These are phyloP conservation scores for Phytophthora cactorum DNA, from an alignment of 352 stramenopile species.

Conservation along the genomic window DNA sequence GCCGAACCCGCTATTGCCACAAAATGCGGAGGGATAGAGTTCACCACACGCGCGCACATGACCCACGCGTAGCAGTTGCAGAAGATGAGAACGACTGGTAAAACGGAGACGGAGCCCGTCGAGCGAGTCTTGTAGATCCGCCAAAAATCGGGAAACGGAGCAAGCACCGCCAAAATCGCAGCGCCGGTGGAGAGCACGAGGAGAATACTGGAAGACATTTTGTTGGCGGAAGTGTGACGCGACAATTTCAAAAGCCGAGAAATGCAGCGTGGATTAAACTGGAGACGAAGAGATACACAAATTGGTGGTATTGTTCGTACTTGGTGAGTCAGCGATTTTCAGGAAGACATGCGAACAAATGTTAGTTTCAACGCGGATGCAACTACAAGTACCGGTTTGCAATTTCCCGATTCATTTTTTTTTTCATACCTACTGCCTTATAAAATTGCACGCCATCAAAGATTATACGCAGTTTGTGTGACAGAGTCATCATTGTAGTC, in stretches of 20 bases:
- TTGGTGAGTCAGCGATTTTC: not conserved
- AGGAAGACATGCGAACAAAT: not conserved
- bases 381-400: too few relatives aligned
- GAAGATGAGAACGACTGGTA: conserved; percentile 57
- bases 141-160: conserved; percentile 52
- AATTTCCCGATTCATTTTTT: too few relatives aligned
- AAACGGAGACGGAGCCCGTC: conserved; percentile 45
- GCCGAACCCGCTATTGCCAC: conserved; percentile 23
- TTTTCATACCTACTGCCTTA: too few relatives aligned
- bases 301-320: not conserved
- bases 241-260: not conserved
- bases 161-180: conserved; percentile 59
- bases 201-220: conserved; percentile 2
- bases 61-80: conserved; percentile 58
- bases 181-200: conserved; percentile 49
- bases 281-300: not conserved
- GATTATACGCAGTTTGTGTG: too few relatives aligned
- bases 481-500: too few relatives aligned
- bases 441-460: too few relatives aligned
- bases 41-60: conserved; percentile 30
- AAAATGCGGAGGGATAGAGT: conserved; percentile 35
- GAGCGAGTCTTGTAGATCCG: conserved; percentile 51
- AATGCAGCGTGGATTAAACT: not conserved
- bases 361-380: not conserved
- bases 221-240: not conserved